Evolutionary conservation across 2,329 filamentous ascomycete species (phyloP).

Genomic region (Leptographium galeiforme): DNA sequence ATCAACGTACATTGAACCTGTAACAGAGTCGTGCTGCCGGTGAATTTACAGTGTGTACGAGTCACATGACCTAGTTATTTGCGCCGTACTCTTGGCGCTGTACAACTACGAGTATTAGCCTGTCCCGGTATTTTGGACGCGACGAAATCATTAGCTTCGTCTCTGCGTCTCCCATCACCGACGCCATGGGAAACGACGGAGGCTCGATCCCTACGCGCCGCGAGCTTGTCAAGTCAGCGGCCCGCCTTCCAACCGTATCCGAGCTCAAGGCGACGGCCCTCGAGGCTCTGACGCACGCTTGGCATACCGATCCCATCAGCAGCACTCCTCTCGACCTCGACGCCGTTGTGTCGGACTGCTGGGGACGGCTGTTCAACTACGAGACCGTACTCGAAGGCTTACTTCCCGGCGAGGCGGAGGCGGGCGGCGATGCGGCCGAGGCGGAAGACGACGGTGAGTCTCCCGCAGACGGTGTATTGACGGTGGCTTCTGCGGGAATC

Average conservation of each 20-base stretch:
- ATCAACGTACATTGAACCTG: too few species aligned
- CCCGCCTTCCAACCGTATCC: slow-evolving; percentile 65
- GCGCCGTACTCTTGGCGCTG: too few species aligned
- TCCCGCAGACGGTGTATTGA: slow-evolving; percentile 15
- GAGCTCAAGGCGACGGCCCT: slow-evolving; percentile 80
- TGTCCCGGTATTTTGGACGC: too few species aligned
- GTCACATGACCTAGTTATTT: too few species aligned
- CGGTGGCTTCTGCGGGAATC: slow-evolving; percentile 44
- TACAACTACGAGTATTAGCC: too few species aligned
- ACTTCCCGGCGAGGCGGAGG: slow-evolving; percentile 18
- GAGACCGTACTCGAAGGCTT: slow-evolving; percentile 63
- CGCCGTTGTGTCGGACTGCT: slow-evolving; percentile 71
- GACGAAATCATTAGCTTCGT: background rate
- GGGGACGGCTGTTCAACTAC: slow-evolving; percentile 86
- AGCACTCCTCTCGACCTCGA: slow-evolving; percentile 54
- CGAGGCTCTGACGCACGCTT: slow-evolving; percentile 75
- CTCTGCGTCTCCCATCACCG: background rate
- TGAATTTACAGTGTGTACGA: too few species aligned
- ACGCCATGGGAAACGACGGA: slow-evolving; percentile 85
- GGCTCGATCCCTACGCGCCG: slow-evolving; percentile 91
- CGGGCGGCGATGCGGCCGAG: background rate
- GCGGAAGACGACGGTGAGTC: slow-evolving; percentile 25
- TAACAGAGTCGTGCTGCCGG: too few species aligned
- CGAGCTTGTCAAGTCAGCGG: slow-evolving; percentile 90
- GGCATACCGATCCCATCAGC: slow-evolving; percentile 80